A percentile compares a stretch with the other conserved stretches of the same genome.
Evolutionary conservation across 192 early-diverging fungal genomes (phyloP).

Genomic region (Podila minutissima): DNA sequence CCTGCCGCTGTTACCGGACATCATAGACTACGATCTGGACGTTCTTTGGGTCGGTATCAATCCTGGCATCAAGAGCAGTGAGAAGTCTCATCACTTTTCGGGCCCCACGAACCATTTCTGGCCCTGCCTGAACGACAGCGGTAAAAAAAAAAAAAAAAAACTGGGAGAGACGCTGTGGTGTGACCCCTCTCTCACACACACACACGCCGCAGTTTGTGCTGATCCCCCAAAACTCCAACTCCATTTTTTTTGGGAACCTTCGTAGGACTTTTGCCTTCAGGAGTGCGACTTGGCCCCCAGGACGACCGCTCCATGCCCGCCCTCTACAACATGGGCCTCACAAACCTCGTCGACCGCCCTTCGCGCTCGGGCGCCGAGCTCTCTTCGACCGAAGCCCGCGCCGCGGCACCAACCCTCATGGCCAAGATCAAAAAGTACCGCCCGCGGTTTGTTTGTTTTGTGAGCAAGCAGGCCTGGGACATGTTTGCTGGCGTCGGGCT

Average conservation of each 20-base stretch:
- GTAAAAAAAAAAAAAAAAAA: slow-evolving; percentile 6
- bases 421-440: slow-evolving; percentile 68
- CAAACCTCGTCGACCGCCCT: slow-evolving; percentile 70
- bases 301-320: slow-evolving; percentile 61
- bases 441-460: slow-evolving; percentile 73
- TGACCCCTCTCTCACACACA: too few species aligned
- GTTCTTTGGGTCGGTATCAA: slow-evolving; percentile 83
- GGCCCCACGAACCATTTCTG: slow-evolving; percentile 80
- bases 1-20: slow-evolving; percentile 47
- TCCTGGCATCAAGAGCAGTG: slow-evolving; percentile 69
- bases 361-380: slow-evolving; percentile 69
- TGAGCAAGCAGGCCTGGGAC: slow-evolving; percentile 76
- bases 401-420: slow-evolving; percentile 65
- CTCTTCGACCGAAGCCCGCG: slow-evolving; percentile 64
- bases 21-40: slow-evolving; percentile 58
- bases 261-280: slow-evolving; percentile 52
- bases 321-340: slow-evolving; percentile 68
- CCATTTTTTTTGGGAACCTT: too few species aligned
- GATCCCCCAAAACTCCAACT: too few species aligned
- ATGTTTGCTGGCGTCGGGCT: slow-evolving; percentile 58
- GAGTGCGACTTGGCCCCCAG: slow-evolving; percentile 56
- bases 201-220: too few species aligned
- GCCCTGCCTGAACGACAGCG: slow-evolving; percentile 72
- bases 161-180: too few species aligned
- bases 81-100: slow-evolving; percentile 72